phyloP scores from a whole-genome alignment of 345 rosid species.

The Arabis alpina region DNA sequence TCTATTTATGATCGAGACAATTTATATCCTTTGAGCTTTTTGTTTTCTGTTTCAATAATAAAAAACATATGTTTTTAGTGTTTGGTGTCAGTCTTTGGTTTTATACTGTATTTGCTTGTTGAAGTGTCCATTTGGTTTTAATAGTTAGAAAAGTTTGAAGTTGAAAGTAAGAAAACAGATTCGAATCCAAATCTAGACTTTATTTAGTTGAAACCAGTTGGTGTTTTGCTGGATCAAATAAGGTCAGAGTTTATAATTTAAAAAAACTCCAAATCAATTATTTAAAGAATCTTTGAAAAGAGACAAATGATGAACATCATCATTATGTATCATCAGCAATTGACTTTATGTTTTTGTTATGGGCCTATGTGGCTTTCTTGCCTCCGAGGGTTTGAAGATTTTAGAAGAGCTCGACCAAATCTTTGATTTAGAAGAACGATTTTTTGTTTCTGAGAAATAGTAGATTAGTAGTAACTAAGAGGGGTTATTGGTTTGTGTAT shows the following conservation, averaged over 20 bases:
- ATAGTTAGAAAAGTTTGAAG: not conserved
- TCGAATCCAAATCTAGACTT: not conserved
- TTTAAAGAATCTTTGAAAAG: conserved; percentile 6
- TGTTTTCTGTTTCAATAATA: conserved; percentile 41
- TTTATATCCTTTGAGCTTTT: conserved; percentile 27
- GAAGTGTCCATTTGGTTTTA: not conserved
- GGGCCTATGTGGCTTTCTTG: no score
- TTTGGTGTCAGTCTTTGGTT: not conserved
- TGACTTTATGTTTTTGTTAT: no score
- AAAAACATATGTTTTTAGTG: conserved; percentile 12
- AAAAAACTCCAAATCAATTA: conserved; percentile 9
- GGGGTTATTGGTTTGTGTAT: no score
- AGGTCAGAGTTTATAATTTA: no score
- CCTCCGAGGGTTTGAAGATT: no score
- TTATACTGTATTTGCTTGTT: conserved; percentile 8
- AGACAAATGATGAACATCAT: not conserved
- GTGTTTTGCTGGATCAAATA: conserved; percentile 6
- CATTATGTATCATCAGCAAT: conserved; percentile 1
- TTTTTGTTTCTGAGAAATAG: no score
- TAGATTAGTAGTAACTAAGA: no score
- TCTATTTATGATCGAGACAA: conserved; percentile 38
- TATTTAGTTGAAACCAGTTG: not conserved
- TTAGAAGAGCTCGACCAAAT: no score
- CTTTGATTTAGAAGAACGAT: no score
- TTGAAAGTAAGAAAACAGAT: not conserved